These are phyloP conservation scores for Dactylonectria macrodidyma DNA, from an alignment of 2,329 filamentous ascomycete species.

Conservation along the genomic window DNA sequence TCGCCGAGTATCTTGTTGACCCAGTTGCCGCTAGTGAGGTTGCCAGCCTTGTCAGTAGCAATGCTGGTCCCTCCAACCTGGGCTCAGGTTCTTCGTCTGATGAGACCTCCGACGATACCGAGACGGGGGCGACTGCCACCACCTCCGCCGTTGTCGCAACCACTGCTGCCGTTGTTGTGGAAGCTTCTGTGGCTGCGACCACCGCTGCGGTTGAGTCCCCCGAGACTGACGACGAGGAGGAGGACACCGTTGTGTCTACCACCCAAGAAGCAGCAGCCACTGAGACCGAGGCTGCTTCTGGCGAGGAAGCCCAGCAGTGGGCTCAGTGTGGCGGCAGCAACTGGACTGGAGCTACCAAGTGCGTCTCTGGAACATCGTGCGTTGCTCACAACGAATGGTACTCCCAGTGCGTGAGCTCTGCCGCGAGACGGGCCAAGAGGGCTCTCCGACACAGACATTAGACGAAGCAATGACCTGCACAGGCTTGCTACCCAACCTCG, in stretches of 20 bases:
- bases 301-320: constrained; percentile 29
- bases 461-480: too few relatives aligned
- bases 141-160: constrained; percentile 11
- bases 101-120: background rate
- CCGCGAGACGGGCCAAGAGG: constrained; percentile 23
- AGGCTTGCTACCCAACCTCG: too few relatives aligned
- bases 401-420: constrained; percentile 45
- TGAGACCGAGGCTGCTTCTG: constrained; percentile 12
- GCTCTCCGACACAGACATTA: constrained; percentile 15
- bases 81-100: constrained; percentile 29
- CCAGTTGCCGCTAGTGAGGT: constrained; percentile 46
- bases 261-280: background rate
- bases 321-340: constrained; percentile 47
- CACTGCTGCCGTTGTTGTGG: background rate
- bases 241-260: background rate
- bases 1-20: constrained; percentile 42
- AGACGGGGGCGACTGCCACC: background rate
- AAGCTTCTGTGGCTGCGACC: background rate
- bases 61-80: constrained; percentile 46
- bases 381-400: constrained; percentile 48
- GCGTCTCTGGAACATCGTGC: constrained; percentile 44
- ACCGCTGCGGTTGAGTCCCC: constrained; percentile 13
- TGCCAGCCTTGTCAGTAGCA: constrained; percentile 40
- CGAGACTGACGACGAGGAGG: background rate
- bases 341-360: constrained; percentile 46